phyloP scores from a whole-genome alignment of 306 rosid genomes.

The Prunus davidiana region DNA sequence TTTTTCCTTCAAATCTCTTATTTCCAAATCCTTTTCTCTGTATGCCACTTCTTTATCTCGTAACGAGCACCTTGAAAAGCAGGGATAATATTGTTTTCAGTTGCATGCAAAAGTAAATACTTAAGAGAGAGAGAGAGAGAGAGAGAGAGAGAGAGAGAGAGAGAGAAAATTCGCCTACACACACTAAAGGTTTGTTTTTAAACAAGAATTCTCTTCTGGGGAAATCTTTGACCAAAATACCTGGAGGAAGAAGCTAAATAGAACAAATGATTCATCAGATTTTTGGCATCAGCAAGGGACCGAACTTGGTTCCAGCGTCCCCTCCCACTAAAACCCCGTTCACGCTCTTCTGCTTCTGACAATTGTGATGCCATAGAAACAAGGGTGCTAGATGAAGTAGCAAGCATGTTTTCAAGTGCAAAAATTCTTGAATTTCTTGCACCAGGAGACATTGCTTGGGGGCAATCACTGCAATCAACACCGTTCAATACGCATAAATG shows the following conservation, averaged over 20 bases:
- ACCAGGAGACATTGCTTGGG: constrained; percentile 76
- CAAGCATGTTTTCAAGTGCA: constrained; percentile 91
- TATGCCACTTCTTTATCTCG: constrained; percentile 66
- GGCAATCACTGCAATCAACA: constrained; percentile 39
- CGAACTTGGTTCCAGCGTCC: constrained; percentile 98
- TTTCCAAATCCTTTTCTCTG: constrained; percentile 70
- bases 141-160: not conserved
- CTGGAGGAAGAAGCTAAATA: constrained; percentile 86
- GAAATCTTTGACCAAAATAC: constrained; percentile 30
- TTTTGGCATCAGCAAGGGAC: constrained; percentile 86
- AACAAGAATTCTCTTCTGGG: not conserved
- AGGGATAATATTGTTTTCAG: not conserved
- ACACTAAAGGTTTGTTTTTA: not conserved
- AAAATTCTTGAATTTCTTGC: constrained; percentile 89
- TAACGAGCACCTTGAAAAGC: constrained; percentile 50
- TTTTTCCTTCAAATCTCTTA: constrained; percentile 78
- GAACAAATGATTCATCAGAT: constrained; percentile 83
- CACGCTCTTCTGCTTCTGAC: constrained; percentile 96
- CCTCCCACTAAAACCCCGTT: constrained; percentile 75
- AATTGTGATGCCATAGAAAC: constrained; percentile 94
- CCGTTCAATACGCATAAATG: constrained; percentile 8
- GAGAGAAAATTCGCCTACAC: not conserved
- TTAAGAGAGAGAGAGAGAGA: not conserved
- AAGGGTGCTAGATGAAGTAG: constrained; percentile 70
- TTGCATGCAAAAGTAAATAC: not conserved